Base-by-base conservation (phyloP, 2,329 filamentous ascomycete genomes). In the Curvularia spicifera region DNA sequence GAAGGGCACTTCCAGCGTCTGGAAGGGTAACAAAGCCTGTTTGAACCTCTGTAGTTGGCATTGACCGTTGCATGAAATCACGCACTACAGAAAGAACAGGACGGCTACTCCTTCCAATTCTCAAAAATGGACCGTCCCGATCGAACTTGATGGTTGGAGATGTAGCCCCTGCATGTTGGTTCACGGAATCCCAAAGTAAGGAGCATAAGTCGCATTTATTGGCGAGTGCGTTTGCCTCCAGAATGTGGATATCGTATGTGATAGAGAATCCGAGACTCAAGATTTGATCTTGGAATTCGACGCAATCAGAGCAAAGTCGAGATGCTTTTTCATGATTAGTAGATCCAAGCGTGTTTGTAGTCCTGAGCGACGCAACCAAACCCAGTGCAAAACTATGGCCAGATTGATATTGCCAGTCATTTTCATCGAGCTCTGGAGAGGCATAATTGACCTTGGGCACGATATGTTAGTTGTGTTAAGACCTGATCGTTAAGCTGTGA, bases 11-110 rank as follows among this genome's bases (percentile, higher is more conserved):
- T 1, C 63, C 59, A 8, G 54, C 50, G 2, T 55, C 31, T 37
- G 63, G 61, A 22, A 66, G 56, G 7, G 54, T 18, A 1, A 44
- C 24, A 24, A 66, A 53, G 9, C 63, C 59, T 1, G 56, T 20
- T 28, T 64, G 63, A 15, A 37, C 1, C 12, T 63, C 59, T 43
- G 31, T 51, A n/a, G 24, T 39, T 28, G 20, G 53, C 29, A 44
- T 15, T 33, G 22, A 33, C 12, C 18, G 31, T 12, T 44, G 13
- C 8, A 37, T 31, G 2, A 40, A 26, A 46, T 51, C n/a, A 18
- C 26, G 55, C 4, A 53, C 42, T 10, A 57, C 26, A 24, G 55
- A 53, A 7, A 57, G 44, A 18, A 56, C 47, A 13, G 31, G 53
- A 24, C 13, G 10, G 9, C 33, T 22, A 18, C 10, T 29, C 12